Percentiles rank a stretch among this genome's conserved stretches.
Conservation (phyloP, 2,329 filamentous ascomycete genomes). For the Mariannaea sp. region DNA sequence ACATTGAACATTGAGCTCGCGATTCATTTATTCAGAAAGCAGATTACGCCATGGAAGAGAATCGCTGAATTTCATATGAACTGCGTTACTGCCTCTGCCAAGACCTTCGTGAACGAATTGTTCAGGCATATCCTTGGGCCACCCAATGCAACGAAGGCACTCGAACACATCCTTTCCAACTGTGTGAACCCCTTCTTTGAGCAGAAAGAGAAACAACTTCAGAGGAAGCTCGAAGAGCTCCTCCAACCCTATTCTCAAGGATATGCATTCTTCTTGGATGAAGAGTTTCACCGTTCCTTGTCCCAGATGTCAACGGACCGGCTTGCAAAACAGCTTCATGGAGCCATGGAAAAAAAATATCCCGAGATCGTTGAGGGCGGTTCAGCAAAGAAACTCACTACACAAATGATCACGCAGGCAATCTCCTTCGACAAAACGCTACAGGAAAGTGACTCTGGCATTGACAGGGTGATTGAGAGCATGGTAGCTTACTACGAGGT, state of each 20-base stretch:
- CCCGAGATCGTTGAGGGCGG: conserved; percentile 31
- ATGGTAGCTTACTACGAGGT: conserved; percentile 53
- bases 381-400: too few species aligned
- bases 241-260: conserved; percentile 45
- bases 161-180: conserved; percentile 29
- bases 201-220: conserved; percentile 38
- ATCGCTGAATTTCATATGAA: conserved; percentile 46
- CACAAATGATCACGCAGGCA: not conserved
- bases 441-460: too few species aligned
- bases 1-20: conserved; percentile 44
- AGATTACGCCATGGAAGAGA: conserved; percentile 45
- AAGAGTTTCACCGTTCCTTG: conserved; percentile 37
- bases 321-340: conserved; percentile 24
- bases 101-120: conserved; percentile 45
- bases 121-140: conserved; percentile 41
- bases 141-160: conserved; percentile 12
- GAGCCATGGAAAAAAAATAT: conserved; percentile 9
- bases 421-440: not conserved
- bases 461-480: conserved; percentile 48
- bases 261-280: conserved; percentile 35
- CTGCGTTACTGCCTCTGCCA: conserved; percentile 37
- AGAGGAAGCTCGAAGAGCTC: conserved; percentile 47
- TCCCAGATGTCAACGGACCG: conserved; percentile 9
- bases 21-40: conserved; percentile 46
- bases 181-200: conserved; percentile 42